Percentiles rank a stretch among this genome's conserved stretches.
Conservation (phyloP, 148 eudicot species). For the Amaranthus hypochondriacus region DNA sequence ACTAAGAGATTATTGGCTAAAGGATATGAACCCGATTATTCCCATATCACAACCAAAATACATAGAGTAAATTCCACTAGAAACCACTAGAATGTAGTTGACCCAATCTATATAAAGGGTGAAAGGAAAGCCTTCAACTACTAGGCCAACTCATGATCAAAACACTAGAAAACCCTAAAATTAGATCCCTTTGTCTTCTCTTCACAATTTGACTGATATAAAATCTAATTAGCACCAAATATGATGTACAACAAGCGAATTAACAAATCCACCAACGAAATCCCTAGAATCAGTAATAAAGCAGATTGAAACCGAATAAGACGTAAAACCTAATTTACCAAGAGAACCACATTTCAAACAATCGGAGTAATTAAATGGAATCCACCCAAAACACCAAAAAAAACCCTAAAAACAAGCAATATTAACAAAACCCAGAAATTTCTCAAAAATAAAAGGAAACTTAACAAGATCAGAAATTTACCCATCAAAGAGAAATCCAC, state of each 20-base stretch:
- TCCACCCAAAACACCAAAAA: not conserved
- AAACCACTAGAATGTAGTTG: not conserved
- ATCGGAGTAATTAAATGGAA: not conserved
- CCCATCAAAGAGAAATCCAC: not conserved
- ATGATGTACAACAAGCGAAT: too few species aligned
- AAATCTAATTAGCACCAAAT: too few species aligned
- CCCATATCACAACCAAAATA: not conserved
- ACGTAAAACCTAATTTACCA: not conserved
- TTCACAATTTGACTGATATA: too few species aligned
- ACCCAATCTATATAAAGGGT: not conserved
- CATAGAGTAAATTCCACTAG: not conserved
- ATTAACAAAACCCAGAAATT: not conserved
- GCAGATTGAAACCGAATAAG: not conserved
- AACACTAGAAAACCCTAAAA: conserved; percentile 4
- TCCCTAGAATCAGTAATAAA: too few species aligned
- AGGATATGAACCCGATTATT: not conserved
- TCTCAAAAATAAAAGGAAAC: not conserved
- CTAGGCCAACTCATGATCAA: not conserved
- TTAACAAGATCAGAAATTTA: not conserved
- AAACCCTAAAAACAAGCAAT: conserved; percentile 6
- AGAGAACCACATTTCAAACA: not conserved
- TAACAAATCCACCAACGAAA: too few species aligned
- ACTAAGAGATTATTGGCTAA: not conserved
- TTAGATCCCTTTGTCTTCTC: not conserved
- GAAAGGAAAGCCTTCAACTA: not conserved